phyloP scores from a whole-genome alignment of 495 filamentous ascomycete genomes.

The Staphylotrichum longicolle region DNA sequence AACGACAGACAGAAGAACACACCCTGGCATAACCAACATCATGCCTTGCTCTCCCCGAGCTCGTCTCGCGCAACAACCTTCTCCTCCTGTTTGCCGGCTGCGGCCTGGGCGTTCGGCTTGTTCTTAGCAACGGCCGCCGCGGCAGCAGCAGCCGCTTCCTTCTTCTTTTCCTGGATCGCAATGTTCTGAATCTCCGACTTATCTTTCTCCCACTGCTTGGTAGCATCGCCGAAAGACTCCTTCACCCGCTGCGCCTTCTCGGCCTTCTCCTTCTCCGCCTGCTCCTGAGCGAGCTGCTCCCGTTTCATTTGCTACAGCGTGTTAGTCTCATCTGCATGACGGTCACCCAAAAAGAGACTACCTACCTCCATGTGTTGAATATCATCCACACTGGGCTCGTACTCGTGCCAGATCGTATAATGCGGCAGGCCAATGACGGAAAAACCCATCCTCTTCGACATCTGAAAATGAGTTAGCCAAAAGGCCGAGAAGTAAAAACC shows the following conservation, averaged over 20 bases:
- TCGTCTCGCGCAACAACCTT: slow-evolving; percentile 8
- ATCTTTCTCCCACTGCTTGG: slow-evolving; percentile 78
- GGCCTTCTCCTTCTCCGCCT: slow-evolving; percentile 67
- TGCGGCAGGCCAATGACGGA: slow-evolving; percentile 97
- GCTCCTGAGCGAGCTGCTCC: slow-evolving; percentile 69
- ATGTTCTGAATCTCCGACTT: slow-evolving; percentile 70
- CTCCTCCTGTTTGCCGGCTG: slow-evolving; percentile 9
- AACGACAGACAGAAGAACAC: neutral
- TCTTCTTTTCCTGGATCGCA: slow-evolving; percentile 53
- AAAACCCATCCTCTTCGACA: slow-evolving; percentile 93
- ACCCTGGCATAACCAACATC: neutral
- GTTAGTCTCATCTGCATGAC: slow-evolving; percentile 22
- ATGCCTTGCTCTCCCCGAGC: slow-evolving; percentile 11
- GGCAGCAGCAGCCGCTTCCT: slow-evolving; percentile 24
- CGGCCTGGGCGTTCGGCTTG: slow-evolving; percentile 10
- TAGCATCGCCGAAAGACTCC: slow-evolving; percentile 66
- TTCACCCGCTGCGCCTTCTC: slow-evolving; percentile 66
- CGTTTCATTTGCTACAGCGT: slow-evolving; percentile 72
- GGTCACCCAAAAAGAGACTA: neutral
- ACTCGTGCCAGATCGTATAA: slow-evolving; percentile 99
- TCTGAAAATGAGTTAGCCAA: slow-evolving; percentile 57
- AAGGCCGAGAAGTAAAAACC: neutral
- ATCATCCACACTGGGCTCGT: slow-evolving; percentile 96
- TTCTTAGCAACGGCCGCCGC: slow-evolving; percentile 17
- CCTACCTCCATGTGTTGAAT: slow-evolving; percentile 89